Base-by-base conservation (phyloP, 1,284 basidiomycete species). In the Rhodotorula mucilaginosa region DNA sequence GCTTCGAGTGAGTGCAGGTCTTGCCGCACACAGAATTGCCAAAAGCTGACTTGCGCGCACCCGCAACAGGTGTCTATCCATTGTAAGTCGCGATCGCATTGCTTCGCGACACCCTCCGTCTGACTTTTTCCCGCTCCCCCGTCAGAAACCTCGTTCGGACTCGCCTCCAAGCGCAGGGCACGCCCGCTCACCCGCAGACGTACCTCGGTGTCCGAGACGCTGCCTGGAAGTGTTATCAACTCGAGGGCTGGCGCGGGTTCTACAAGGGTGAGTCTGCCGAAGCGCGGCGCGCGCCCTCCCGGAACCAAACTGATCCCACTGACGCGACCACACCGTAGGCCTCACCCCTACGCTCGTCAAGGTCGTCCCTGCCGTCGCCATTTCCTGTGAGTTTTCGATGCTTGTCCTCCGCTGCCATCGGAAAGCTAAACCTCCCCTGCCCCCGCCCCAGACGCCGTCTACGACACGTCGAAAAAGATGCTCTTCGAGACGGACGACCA, bases 291-390 rank as follows among this genome's bases (percentile, higher is more conserved):
- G 29, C 10, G 21, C 39, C 93, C 93, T 13, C 34, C 31, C 5
- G 57, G 16, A 58, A 16, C 31, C 5, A 12, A 58, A 34, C 58
- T 64, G 62, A 56, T 13, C 15, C 23, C 19, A 21, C 16, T 6
- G 26, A 26, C 26, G 26, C 26, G 26, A 16, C n/a, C 3, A n/a
- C 29, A 46, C 34, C 34, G 34, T 29, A 46, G 70, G 68, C 65
- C 61, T 76, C 63, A 73, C 77, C 64, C 63, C 76, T 61, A 67
- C 73, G 15, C 70, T 77, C 54, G 51, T 69, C 70, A 92, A 78
- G 89, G 93, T 97, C 69, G 89, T 96, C 62, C 93, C 93, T 64
- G 90, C 93, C 18, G 93, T 97, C 47, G 95, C 93, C 34, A 96
- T 97, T 83, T 92, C 91, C n/a, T 75, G 71, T 74, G 29, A 31